Percentiles rank a stretch among this genome's conserved stretches.
These are phyloP conservation scores for Puccinia hordei DNA, from an alignment of 1,284 basidiomycete genomes.

Conservation along the genomic window DNA sequence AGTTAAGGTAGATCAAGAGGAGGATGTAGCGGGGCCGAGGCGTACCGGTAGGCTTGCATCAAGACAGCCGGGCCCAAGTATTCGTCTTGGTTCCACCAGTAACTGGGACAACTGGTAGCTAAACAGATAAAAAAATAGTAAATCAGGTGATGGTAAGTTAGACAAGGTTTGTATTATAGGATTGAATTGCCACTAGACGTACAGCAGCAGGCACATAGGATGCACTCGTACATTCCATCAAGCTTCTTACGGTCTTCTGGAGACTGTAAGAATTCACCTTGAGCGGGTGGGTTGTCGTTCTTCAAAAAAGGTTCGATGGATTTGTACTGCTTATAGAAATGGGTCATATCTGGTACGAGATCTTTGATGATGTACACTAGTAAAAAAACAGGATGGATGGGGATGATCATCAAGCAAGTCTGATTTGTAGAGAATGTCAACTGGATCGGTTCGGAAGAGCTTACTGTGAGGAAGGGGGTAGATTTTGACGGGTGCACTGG, in stretches of 20 bases:
- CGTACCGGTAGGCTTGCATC: constrained; percentile 70
- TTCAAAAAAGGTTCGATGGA: constrained; percentile 93
- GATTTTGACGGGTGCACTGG: constrained; percentile 77
- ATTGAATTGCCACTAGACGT: neutral
- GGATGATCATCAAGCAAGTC: neutral
- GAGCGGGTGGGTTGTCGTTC: constrained; percentile 83
- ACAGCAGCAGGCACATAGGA: constrained; percentile 37
- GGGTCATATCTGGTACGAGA: constrained; percentile 76
- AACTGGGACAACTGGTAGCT: constrained; percentile 62
- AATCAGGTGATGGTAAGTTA: constrained; percentile 76
- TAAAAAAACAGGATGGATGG: neutral
- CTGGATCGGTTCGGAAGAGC: constrained; percentile 59
- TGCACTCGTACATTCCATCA: constrained; percentile 90
- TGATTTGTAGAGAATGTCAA: neutral
- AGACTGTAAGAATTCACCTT: constrained; percentile 78
- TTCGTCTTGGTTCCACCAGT: constrained; percentile 99
- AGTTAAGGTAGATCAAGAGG: neutral
- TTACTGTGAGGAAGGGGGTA: constrained; percentile 97
- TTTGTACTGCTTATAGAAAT: constrained; percentile 99
- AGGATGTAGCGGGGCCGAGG: constrained; percentile 56
- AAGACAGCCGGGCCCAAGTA: constrained; percentile 95
- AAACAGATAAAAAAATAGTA: constrained; percentile 52
- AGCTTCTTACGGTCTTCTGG: constrained; percentile 90
- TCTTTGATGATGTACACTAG: constrained; percentile 98
- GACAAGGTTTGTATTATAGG: constrained; percentile 64